A percentile compares a stretch with the other conserved stretches of the same genome.
These are phyloP conservation scores for Westerdykella aurantiaca DNA, from an alignment of 2,329 filamentous ascomycete species.

Conservation along the genomic window DNA sequence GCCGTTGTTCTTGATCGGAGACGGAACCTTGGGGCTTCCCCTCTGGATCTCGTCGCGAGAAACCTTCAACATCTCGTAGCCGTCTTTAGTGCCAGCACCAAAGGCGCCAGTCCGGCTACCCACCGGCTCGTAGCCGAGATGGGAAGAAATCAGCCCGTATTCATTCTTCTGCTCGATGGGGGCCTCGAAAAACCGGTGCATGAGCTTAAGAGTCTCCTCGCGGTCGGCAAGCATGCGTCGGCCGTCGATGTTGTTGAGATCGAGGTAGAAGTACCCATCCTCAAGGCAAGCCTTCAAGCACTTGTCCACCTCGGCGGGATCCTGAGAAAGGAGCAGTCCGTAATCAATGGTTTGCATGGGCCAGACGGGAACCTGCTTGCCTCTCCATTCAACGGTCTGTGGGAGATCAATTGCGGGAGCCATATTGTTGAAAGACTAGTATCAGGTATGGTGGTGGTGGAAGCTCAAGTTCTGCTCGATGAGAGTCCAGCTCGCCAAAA, in stretches of 20 bases:
- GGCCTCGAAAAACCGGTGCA: constrained; percentile 52
- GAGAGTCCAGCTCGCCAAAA: constrained; percentile 4
- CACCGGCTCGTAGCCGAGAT: constrained; percentile 41
- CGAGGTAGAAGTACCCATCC: constrained; percentile 53
- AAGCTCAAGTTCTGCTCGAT: constrained; percentile 3
- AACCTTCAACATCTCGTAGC: constrained; percentile 32
- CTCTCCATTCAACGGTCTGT: constrained; percentile 27
- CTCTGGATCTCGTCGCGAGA: constrained; percentile 31
- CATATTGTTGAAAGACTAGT: constrained; percentile 12
- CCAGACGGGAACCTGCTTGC: constrained; percentile 26
- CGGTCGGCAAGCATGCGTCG: constrained; percentile 50
- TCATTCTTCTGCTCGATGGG: constrained; percentile 54
- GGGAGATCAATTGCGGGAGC: constrained; percentile 16
- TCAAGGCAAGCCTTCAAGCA: constrained; percentile 47
- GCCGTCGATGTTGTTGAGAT: constrained; percentile 50
- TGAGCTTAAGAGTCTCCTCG: constrained; percentile 49
- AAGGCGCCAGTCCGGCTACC: constrained; percentile 27
- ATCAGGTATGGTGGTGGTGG: not conserved
- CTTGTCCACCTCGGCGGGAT: constrained; percentile 50
- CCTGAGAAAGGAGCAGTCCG: constrained; percentile 48
- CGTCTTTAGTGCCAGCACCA: constrained; percentile 23
- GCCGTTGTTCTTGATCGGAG: constrained; percentile 23
- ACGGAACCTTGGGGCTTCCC: constrained; percentile 17
- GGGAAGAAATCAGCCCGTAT: constrained; percentile 50
- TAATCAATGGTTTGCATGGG: constrained; percentile 47